Base-by-base conservation (phyloP, 1,139 yeast genomes). In the Saccharomyces hybrid region DNA sequence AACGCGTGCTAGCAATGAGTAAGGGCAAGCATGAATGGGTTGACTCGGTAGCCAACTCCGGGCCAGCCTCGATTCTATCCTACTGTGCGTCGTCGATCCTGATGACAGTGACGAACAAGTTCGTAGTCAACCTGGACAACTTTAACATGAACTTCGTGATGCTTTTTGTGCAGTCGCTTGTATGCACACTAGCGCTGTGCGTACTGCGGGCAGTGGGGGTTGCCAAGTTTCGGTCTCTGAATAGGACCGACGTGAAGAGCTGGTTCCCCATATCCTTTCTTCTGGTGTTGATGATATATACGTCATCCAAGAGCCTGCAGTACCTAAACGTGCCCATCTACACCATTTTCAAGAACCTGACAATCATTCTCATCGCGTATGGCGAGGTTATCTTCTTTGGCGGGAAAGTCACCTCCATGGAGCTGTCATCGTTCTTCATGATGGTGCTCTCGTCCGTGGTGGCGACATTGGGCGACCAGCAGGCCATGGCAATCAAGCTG, bases 311-410 rank as follows among this genome's bases (percentile, higher is more conserved):
- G 78, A 97, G 98, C 55, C 78, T 91, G 68, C 95, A 88, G 74
- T 88, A 74, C 75, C 82, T 91, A 19, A 3, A 19, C 54, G 91
- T 91, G 59, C 98, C 98, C 52, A 96, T 91, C 56, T 91, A 89
- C 78, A 91, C 99, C 62, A 93, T 91, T 65, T 91, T 91, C 83
- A 91, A 91, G 79, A 91, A 91, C 75, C 82, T 91, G 74, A 91
- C 98, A 59, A 91, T 91, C 68, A 91, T 91, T 64, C 78, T 93
- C 70, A 91, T 93, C 71, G 99, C 99, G 50, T 91, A 91, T 70
- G 98, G 99, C 75, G 99, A 91, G 76, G 97, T 91, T 50, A 68
- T 91, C 62, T 93, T 97, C 95, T 91, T 91, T 68, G 97, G 97
- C 57, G 97, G 97, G 60, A 76, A 78, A 59, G 97, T 91, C 65